These are phyloP conservation scores for Bassia scoparia DNA, from an alignment of 148 eudicot genomes.

Conservation along the genomic window DNA sequence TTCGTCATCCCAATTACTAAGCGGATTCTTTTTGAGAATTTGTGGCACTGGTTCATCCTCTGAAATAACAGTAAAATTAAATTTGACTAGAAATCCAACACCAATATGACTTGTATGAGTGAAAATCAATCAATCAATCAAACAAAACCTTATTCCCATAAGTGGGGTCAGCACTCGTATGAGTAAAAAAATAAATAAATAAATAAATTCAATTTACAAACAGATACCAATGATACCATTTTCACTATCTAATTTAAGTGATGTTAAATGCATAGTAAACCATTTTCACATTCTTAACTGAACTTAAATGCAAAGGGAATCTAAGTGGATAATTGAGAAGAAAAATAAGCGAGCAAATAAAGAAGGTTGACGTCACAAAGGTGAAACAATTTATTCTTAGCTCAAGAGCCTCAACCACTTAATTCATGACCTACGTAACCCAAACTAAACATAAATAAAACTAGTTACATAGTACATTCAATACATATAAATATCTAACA, in stretches of 20 bases:
- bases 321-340: background rate
- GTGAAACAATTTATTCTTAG: background rate
- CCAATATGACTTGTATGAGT: background rate
- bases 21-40: conserved; percentile 50
- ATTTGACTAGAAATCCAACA: background rate
- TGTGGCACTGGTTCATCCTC: conserved; percentile 61
- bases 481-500: background rate
- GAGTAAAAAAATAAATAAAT: background rate
- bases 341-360: background rate
- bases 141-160: too few relatives aligned
- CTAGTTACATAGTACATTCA: too few relatives aligned
- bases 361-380: background rate
- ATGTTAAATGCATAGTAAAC: too few relatives aligned
- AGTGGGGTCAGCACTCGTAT: too few relatives aligned
- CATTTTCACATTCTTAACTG: background rate
- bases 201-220: too few relatives aligned
- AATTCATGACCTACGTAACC: background rate
- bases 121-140: too few relatives aligned
- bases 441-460: background rate
- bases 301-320: too few relatives aligned
- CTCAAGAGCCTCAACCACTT: background rate
- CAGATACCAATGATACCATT: too few relatives aligned
- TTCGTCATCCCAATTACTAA: conserved; percentile 82
- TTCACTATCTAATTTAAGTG: too few relatives aligned
- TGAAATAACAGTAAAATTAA: conserved; percentile 23